A percentile compares a stretch with the other conserved stretches of the same genome.
phyloP scores from a whole-genome alignment of 805 yeast genomes.

The Komagataella kurtzmanii region DNA sequence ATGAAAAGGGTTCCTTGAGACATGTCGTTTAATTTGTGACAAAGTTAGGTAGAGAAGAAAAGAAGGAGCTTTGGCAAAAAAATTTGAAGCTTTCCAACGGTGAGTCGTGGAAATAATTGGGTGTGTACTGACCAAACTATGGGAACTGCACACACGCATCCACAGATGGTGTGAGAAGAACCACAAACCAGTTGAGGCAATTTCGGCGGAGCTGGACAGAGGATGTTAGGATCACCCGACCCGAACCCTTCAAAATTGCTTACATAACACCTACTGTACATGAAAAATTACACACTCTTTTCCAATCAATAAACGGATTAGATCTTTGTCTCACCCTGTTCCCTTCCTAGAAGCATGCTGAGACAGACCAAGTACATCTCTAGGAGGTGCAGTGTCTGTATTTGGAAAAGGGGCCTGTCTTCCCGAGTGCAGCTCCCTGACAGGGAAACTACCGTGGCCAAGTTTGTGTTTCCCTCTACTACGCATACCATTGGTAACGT shows the following conservation, averaged over 20 bases:
- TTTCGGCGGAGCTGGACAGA: not conserved
- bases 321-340: not conserved
- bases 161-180: not conserved
- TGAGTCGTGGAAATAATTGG: not conserved
- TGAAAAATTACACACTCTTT: not conserved
- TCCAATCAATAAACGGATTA: not conserved
- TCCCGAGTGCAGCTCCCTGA: slow-evolving; percentile 8
- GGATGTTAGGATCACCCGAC: too few relatives aligned
- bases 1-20: slow-evolving; percentile 55
- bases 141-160: not conserved
- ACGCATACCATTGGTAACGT: slow-evolving; percentile 1
- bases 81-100: not conserved
- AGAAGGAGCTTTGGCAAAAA: not conserved
- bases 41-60: not conserved
- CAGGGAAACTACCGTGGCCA: slow-evolving; percentile 8
- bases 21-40: slow-evolving; percentile 23
- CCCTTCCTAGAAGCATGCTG: not conserved
- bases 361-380: not conserved
- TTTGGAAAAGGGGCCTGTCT: not conserved
- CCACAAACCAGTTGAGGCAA: not conserved
- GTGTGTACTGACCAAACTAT: not conserved
- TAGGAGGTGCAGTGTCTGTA: not conserved
- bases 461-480: slow-evolving; percentile 7
- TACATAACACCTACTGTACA: not conserved
- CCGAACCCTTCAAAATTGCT: not conserved